Evolutionary conservation across 2,329 filamentous ascomycete genomes (phyloP).

Genomic region (Acrocalymma vagum): DNA sequence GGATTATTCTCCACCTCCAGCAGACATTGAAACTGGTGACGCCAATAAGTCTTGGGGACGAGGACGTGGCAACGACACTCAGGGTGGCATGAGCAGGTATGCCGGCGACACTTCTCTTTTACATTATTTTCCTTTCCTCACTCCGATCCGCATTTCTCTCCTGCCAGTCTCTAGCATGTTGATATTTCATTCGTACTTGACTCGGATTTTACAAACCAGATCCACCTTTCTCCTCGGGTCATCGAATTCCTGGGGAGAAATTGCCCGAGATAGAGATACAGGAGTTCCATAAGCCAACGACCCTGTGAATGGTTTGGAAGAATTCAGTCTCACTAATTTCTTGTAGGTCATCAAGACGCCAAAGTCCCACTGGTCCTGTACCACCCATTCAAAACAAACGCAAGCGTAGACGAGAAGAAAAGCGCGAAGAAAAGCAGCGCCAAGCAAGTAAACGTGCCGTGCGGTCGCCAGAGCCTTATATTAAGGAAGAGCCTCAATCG

Average conservation of each 20-base stretch:
- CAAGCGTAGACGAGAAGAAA: conserved; percentile 60
- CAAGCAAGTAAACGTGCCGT: conserved; percentile 43
- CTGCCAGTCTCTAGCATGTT: conserved; percentile 16
- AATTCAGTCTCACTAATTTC: no score
- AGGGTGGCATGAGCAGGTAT: conserved; percentile 41
- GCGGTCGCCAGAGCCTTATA: conserved; percentile 57
- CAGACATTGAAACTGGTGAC: conserved; percentile 43
- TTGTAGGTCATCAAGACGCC: conserved; percentile 45
- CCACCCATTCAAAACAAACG: conserved; percentile 56
- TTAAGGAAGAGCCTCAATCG: conserved; percentile 71
- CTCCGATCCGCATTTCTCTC: conserved; percentile 11
- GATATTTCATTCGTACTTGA: conserved; percentile 17
- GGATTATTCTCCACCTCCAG: conserved; percentile 56
- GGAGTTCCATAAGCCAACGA: no score
- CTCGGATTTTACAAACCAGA: no score
- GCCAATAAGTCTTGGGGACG: conserved; percentile 34
- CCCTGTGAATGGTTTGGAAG: conserved; percentile 7
- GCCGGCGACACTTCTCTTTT: conserved; percentile 19
- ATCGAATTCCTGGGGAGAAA: no score
- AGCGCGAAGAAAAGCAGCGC: conserved; percentile 43
- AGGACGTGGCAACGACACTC: conserved; percentile 23
- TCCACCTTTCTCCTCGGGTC: conserved; percentile 2
- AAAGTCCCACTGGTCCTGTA: conserved; percentile 54
- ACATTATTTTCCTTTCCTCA: conserved; percentile 32
- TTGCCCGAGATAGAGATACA: no score